A percentile compares a stretch with the other conserved stretches of the same genome.
Evolutionary conservation across 2,329 filamentous ascomycete genomes (phyloP).

Genomic region (Ceratocystis diversiconidia): DNA sequence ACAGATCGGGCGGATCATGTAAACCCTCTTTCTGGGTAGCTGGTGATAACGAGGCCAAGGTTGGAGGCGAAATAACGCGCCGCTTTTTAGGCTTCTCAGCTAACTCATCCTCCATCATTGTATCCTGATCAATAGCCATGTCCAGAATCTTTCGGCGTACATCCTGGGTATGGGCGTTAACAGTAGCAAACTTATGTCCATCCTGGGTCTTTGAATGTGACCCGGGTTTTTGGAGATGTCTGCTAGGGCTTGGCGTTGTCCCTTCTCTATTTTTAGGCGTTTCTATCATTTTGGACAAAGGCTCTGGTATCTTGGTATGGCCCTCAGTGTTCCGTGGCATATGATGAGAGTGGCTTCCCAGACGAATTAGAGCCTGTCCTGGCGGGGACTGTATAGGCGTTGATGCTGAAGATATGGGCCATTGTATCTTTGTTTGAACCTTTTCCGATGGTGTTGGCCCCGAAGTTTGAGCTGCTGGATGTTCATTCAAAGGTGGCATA

Average conservation of each 20-base stretch:
- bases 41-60: not conserved
- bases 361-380: not conserved
- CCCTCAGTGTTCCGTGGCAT: not conserved
- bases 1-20: not conserved
- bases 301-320: not conserved
- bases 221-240: not conserved
- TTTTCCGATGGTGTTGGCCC: not conserved
- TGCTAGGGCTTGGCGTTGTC: not conserved
- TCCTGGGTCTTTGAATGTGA: not conserved
- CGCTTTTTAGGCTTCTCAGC: slow-evolving; percentile 9
- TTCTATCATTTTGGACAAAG: not conserved
- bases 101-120: not conserved
- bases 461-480: not conserved
- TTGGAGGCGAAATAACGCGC: not conserved
- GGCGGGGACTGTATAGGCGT: not conserved
- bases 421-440: not conserved
- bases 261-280: not conserved
- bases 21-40: not conserved
- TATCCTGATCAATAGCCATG: not conserved
- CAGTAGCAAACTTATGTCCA: not conserved
- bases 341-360: not conserved
- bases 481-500: not conserved
- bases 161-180: not conserved
- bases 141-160: not conserved
- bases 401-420: not conserved